Evolutionary conservation across 805 yeast species (phyloP).

Genomic region (Ogataea chonburiensis): DNA sequence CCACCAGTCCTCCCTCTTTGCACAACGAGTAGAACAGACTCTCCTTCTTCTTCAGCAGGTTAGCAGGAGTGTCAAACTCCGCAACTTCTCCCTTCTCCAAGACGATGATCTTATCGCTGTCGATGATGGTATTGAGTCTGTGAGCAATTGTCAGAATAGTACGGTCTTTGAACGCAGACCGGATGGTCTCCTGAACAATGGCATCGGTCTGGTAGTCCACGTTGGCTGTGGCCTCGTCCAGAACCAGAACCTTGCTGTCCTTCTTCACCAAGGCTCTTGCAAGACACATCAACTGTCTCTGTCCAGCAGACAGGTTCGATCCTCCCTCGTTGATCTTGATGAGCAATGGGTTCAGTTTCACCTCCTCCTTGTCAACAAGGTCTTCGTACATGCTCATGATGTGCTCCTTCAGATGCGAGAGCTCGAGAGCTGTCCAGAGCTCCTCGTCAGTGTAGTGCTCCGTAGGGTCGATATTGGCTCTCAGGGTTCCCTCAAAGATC

Average conservation of each 20-base stretch:
- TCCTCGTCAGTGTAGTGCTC: conserved; percentile 65
- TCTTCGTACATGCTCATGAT: conserved; percentile 52
- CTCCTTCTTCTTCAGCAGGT: conserved; percentile 60
- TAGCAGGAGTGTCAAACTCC: conserved; percentile 72
- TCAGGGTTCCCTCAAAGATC: conserved; percentile 80
- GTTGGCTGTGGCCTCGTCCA: conserved; percentile 89
- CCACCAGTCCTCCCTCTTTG: conserved; percentile 65
- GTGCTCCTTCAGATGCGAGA: conserved; percentile 74
- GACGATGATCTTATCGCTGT: conserved; percentile 74
- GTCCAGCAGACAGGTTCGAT: conserved; percentile 83
- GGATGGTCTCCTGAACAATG: conserved; percentile 73
- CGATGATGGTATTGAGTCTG: conserved; percentile 78
- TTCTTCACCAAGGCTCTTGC: conserved; percentile 73
- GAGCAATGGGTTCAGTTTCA: conserved; percentile 27
- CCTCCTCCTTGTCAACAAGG: conserved; percentile 40
- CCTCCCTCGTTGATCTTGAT: conserved; percentile 36
- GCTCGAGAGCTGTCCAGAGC: conserved; percentile 77
- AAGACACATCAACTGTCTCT: conserved; percentile 80
- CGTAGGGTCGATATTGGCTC: conserved; percentile 87
- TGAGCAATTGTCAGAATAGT: conserved; percentile 86
- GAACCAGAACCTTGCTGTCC: conserved; percentile 55
- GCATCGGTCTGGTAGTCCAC: conserved; percentile 84
- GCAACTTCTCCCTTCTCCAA: conserved; percentile 72
- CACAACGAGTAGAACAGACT: conserved; percentile 80
- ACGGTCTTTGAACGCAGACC: conserved; percentile 70